Evolutionary conservation across 257 asterid species (phyloP).

Genomic region (Solanum ahanhuiri): DNA sequence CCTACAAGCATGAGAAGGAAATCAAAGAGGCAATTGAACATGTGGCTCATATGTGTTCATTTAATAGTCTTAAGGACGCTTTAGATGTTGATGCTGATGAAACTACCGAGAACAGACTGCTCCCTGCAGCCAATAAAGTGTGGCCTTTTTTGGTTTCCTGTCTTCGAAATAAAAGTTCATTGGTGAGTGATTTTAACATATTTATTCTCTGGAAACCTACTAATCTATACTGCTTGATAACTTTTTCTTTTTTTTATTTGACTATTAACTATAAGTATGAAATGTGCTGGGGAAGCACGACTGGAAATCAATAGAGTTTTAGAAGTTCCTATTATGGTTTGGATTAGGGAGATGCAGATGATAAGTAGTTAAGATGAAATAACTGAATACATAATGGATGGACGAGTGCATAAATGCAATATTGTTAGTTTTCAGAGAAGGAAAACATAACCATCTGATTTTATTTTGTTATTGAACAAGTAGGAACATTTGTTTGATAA

Average conservation of each 20-base stretch:
- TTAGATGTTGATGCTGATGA: conserved; percentile 68
- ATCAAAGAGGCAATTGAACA: conserved; percentile 57
- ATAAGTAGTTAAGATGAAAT: not conserved
- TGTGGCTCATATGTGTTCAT: conserved; percentile 29
- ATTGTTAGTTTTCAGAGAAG: too few relatives aligned
- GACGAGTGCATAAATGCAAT: not conserved
- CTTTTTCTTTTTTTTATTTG: not conserved
- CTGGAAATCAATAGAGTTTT: not conserved
- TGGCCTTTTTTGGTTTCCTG: conserved; percentile 91
- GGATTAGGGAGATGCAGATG: not conserved
- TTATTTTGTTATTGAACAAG: too few relatives aligned
- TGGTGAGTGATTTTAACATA: conserved; percentile 33
- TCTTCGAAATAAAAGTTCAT: conserved; percentile 61
- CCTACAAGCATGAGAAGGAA: conserved; percentile 66
- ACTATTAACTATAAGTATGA: not conserved
- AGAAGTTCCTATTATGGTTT: not conserved
- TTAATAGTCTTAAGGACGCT: conserved; percentile 54
- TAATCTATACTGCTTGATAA: not conserved
- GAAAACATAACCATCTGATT: too few relatives aligned
- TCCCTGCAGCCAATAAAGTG: conserved; percentile 92
- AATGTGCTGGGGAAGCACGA: not conserved
- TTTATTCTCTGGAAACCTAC: not conserved
- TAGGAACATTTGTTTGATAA: too few relatives aligned
- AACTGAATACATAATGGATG: not conserved
- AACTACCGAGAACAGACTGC: conserved; percentile 64